phyloP scores from a whole-genome alignment of 345 rosid species.

The Syzygium aqueum region DNA sequence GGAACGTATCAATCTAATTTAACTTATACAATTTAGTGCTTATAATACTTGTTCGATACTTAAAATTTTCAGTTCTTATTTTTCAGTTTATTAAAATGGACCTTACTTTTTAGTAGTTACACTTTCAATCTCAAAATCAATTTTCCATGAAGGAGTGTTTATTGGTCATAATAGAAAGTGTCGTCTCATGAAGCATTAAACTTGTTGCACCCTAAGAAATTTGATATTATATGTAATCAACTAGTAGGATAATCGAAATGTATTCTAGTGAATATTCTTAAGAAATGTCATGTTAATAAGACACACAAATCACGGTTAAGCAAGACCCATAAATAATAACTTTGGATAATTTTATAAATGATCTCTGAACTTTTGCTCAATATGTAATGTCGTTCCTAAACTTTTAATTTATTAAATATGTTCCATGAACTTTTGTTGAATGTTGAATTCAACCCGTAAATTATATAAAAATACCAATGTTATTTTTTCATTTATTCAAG shows the following conservation, averaged over 20 bases:
- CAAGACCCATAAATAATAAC: neutral
- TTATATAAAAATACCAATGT: too few species aligned
- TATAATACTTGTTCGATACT: neutral
- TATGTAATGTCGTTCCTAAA: fast-evolving
- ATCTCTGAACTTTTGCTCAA: fast-evolving
- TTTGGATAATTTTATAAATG: neutral
- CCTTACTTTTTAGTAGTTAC: neutral
- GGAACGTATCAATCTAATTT: neutral
- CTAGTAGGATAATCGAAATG: neutral
- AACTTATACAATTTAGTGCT: neutral
- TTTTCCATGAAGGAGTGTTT: neutral
- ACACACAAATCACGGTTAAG: neutral
- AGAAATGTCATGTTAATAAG: neutral
- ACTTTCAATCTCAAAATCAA: neutral
- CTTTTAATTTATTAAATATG: neutral
- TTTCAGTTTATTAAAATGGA: neutral
- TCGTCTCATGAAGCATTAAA: neutral
- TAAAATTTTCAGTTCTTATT: neutral
- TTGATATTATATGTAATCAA: neutral
- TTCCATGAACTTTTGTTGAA: neutral
- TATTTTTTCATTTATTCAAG: neutral
- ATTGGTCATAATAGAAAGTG: neutral
- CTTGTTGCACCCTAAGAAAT: neutral
- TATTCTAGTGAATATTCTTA: neutral
- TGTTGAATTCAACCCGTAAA: neutral